Evolutionary conservation across 179 eudicot species (phyloP).

Genomic region (Spergularia azorica): DNA sequence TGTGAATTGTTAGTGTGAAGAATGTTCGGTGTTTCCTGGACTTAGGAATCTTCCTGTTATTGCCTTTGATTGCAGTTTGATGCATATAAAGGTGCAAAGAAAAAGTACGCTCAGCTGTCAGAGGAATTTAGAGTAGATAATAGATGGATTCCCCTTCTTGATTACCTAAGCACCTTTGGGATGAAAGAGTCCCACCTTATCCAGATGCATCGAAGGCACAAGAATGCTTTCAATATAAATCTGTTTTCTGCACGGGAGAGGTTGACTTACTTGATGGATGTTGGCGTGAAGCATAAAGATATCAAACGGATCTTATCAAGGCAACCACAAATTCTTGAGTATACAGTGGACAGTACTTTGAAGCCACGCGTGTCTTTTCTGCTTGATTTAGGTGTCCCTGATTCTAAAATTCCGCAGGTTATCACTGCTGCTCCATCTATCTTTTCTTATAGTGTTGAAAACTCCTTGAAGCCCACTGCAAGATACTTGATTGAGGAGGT

Average conservation of each 20-base stretch:
- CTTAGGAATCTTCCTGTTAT: constrained; percentile 22
- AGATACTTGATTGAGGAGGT: constrained; percentile 90
- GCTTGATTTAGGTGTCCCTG: constrained; percentile 69
- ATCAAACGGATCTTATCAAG: constrained; percentile 73
- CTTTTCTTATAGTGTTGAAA: constrained; percentile 84
- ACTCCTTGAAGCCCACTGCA: constrained; percentile 85
- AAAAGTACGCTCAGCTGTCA: constrained; percentile 53
- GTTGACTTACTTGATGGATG: constrained; percentile 63
- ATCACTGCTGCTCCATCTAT: constrained; percentile 86
- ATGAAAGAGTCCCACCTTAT: constrained; percentile 79
- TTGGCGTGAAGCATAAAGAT: constrained; percentile 85
- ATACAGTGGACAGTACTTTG: constrained; percentile 80
- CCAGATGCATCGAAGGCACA: constrained; percentile 83
- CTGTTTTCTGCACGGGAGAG: constrained; percentile 76
- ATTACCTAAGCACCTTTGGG: constrained; percentile 82
- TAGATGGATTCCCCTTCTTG: constrained; percentile 88
- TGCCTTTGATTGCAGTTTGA: constrained; percentile 49
- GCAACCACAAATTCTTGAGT: constrained; percentile 87
- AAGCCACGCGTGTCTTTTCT: constrained; percentile 87
- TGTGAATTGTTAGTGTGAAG: constrained; percentile 25
- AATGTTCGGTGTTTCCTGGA: constrained; percentile 26
- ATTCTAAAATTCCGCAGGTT: constrained; percentile 76
- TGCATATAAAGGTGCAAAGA: constrained; percentile 43
- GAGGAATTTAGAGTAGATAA: constrained; percentile 81
- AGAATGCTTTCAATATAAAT: constrained; percentile 78